Base-by-base conservation (phyloP, 2,329 filamentous ascomycete species). In the Sphaerulina vaccinii region DNA sequence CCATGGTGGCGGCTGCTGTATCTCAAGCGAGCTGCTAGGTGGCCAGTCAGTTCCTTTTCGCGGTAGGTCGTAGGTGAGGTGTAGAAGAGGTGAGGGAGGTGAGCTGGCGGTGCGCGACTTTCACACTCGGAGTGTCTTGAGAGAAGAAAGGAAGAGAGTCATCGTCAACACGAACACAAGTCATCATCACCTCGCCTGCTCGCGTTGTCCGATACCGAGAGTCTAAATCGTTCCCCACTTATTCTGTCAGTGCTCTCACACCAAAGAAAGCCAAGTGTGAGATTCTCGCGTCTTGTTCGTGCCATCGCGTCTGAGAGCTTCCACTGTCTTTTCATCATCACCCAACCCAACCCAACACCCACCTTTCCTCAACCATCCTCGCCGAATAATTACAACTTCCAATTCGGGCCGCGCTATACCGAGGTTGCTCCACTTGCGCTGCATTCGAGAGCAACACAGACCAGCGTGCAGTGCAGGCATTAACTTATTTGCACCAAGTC, bases 1-100 rank as follows among this genome's bases (percentile, higher is more conserved):
- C 67, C 67, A 70, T 70, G 55, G 55, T 62, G 59, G 61, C 65
- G 61, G 57, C 55, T 54, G 54, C 62, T 62, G 60, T 66, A 41
- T 63, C 61, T 63, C 63, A 65, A 60, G 57, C 52, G 44, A 56
- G 48, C 49, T 44, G 50, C 50, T 42, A 44, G 50, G 50, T 49
- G 29, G 32, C 27, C n/a, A 27, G 23, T 50, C 52, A 22, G 51
- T 45, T 52, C 43, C 32, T 18, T 43, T 21, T 54, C 49, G 52
- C 40, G 42, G 43, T 40, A 5, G 32, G 40, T 46, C 22, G n/a
- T 16, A 16, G 13, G 32, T n/a, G n/a, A n/a, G n/a, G n/a, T n/a
- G n/a, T n/a, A n/a, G n/a, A n/a, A n/a, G 42, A 40, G 46, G 36
- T 56, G 44, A 46, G 27, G 38, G 48, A 39, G 45, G 45, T 33